Evolutionary conservation across 2,329 filamentous ascomycete genomes (phyloP), one percentile per base, ranked within the genome.

Genomic region (Elsinoe fawcettii): DNA sequence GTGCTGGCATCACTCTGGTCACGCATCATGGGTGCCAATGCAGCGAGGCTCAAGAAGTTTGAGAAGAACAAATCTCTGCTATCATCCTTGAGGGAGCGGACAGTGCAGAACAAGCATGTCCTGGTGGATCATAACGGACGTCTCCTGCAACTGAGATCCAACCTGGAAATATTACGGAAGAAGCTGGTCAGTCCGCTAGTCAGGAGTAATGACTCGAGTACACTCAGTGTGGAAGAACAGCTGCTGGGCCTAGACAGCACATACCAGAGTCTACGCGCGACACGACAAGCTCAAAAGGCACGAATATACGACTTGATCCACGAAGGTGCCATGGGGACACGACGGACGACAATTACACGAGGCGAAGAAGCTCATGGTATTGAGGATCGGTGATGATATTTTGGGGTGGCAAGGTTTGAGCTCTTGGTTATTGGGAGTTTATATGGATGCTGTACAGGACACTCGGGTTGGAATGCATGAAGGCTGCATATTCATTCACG

Each of bases 171-270:
- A n/a, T 76, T 96, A 47, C 79, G 92, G 34, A 80, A 86, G 61
- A 93, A 91, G 69, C 79, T 96, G 16, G 87, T 96, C 39, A 88
- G 84, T 55, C 92, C 92, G 14, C 78, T 96, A 2, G 87, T 96
- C 18, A 77, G 88, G 44, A 83, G 84, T 36, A 81, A 81, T 63
- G 80, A 83, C 63, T 78, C 75, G 11, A 88, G 83, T 61, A 87
- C 83, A 23, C 75, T 92, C 16, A 84, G 84, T 1, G 79, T 96
- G 16, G 88, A 92, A 60, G 88, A 91, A 66, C 92, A 97, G 75
- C 89, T 97, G 63, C 77, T 78, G 44, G 90, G 92, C 3, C 72
- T 97, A 18, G 86, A 89, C 64, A 85, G 87, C 22, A 91, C 90
- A 2, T 88, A 90, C 64, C 79, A 80, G 11, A 88, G 95, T 67